phyloP scores from a whole-genome alignment of 192 early-diverging fungal genomes.

The Podochytrium sp. region DNA sequence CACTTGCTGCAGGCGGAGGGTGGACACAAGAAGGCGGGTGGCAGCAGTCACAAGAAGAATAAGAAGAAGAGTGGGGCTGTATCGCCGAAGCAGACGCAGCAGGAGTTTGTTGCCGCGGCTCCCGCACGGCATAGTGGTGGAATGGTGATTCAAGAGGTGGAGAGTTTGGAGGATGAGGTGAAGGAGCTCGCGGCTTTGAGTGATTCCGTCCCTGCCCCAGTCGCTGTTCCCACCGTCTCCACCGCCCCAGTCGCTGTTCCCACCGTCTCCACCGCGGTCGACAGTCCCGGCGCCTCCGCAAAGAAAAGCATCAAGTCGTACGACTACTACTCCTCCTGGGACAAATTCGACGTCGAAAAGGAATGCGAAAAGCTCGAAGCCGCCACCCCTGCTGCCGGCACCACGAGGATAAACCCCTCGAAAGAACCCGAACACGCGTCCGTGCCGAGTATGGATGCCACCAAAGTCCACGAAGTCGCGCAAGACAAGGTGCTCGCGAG shows the following conservation, averaged over 20 bases:
- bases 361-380: constrained; percentile 31
- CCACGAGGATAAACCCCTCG: not conserved
- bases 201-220: not conserved
- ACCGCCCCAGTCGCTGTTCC: too few species aligned
- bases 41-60: not conserved
- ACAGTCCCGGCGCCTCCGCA: not conserved
- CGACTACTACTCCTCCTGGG: constrained; percentile 36
- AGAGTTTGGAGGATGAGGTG: not conserved
- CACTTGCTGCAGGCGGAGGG: constrained; percentile 12
- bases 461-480: not conserved
- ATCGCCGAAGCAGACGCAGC: not conserved
- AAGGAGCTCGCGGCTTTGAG: not conserved
- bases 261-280: not conserved
- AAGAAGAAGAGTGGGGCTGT: not conserved
- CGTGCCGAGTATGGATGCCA: not conserved
- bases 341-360: constrained; percentile 35
- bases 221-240: not conserved
- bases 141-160: not conserved
- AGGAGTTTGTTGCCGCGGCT: too few species aligned
- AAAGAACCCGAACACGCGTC: not conserved
- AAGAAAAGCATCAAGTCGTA: constrained; percentile 29
- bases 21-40: not conserved
- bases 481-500: constrained; percentile 12
- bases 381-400: not conserved
- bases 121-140: not conserved